Evolutionary conservation across 2,329 filamentous ascomycete species (phyloP), one percentile per base, ranked within the genome.

Genomic region (Xylariaceae sp.): DNA sequence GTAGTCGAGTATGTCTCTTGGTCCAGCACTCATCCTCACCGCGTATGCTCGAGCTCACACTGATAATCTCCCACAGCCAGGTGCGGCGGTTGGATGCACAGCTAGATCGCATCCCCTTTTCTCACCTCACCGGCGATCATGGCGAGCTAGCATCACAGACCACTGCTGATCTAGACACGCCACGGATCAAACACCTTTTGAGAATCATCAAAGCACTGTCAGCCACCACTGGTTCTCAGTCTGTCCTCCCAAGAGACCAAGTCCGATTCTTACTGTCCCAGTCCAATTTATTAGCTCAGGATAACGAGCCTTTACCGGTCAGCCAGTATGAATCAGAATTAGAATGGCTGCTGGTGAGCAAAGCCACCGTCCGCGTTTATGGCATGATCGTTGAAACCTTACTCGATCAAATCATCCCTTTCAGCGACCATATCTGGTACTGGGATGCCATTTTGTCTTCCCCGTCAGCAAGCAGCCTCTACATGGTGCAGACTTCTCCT

Each of bases 381-480:
- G 91, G 91, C 3, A 69, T 87, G 37, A 76, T 95, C 31, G 70
- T 96, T 52, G 82, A 83, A 52, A 81, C 79, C 0, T 74, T 97
- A 3, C 67, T 96, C 9, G 85, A 91, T 41, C 85, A 93, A 54
- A 94, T 89, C 9, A 81, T 91, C 9, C 84, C 85, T 0, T 66
- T 98, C 15, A 87, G 82, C 54, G 83, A 95, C 50, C 89, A 95
- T 53, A 83, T 95, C 18, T 90, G 85, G 81, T 97, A 97, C 63
- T 98, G 93, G 93, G 88, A 95, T 57, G 86, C 93, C 51, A 78
- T 96, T 2, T 68, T 95, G 22, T 79, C 80, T 9, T 94, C 88
- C 1, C 84, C 88, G 52, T 75, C 80, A 37, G 87, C 85, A 56
- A 90, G 87, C 50, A 84, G 81, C 24, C 62, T 96, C 3, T 96